Evolutionary conservation across 163 green algal species (phyloP).

Genomic region (Chloromonas sp.): DNA sequence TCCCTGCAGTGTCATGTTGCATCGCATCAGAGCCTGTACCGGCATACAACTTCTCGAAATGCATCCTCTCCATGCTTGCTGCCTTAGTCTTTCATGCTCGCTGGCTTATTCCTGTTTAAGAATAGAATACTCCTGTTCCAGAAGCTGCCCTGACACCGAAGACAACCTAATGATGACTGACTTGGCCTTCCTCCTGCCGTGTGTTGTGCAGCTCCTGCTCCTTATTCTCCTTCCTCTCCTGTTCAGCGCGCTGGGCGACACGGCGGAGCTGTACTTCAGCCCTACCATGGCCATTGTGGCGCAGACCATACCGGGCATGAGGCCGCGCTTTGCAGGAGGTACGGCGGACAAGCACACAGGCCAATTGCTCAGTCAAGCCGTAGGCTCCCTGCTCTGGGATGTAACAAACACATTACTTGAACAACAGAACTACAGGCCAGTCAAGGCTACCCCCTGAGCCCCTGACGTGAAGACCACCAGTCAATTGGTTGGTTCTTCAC

Average conservation of each 20-base stretch:
- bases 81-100: not conserved
- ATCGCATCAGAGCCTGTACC: not conserved
- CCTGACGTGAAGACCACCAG: too few species aligned
- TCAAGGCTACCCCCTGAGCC: too few species aligned
- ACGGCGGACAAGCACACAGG: not conserved
- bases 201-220: slow-evolving; percentile 14
- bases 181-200: not conserved
- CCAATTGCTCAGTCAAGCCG: too few species aligned
- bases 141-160: not conserved
- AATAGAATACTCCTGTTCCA: not conserved
- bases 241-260: slow-evolving; percentile 75
- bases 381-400: too few species aligned
- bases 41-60: not conserved
- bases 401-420: too few species aligned
- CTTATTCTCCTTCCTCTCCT: slow-evolving; percentile 22
- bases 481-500: too few species aligned
- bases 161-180: not conserved
- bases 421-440: too few species aligned
- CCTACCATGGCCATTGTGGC: slow-evolving; percentile 75
- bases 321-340: slow-evolving; percentile 77
- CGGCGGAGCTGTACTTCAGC: slow-evolving; percentile 83
- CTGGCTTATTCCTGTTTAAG: not conserved
- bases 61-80: not conserved
- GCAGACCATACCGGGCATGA: slow-evolving; percentile 73
- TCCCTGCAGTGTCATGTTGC: not conserved